Percentiles rank a stretch among this genome's conserved stretches.
Evolutionary conservation across 2,329 filamentous ascomycete genomes (phyloP).

Genomic region (Aspergillus sp.): DNA sequence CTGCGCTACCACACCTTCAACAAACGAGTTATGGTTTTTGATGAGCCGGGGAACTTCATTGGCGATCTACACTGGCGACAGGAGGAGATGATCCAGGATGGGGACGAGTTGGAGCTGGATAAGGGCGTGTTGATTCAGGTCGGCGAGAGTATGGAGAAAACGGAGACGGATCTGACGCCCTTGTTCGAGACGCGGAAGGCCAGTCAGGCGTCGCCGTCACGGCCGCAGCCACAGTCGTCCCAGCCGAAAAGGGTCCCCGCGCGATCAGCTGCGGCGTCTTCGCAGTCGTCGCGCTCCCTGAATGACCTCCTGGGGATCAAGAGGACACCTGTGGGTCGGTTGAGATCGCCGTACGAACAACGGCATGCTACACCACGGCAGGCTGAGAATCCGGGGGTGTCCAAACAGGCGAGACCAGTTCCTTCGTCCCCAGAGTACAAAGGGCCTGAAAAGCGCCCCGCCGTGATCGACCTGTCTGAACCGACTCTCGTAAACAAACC

Average conservation of each 20-base stretch:
- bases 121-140: slow-evolving; percentile 73
- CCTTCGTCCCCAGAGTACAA: no score
- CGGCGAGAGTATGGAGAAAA: slow-evolving; percentile 61
- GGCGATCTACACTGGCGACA: slow-evolving; percentile 77
- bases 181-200: slow-evolving; percentile 61
- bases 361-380: slow-evolving; percentile 9
- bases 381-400: slow-evolving; percentile 1
- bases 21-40: slow-evolving; percentile 81
- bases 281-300: slow-evolving; percentile 48
- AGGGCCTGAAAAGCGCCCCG: neutral
- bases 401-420: no score
- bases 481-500: neutral
- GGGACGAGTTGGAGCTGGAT: slow-evolving; percentile 74
- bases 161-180: slow-evolving; percentile 68
- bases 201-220: slow-evolving; percentile 22
- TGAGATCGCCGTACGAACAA: slow-evolving; percentile 59
- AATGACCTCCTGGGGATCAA: slow-evolving; percentile 59
- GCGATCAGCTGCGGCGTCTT: slow-evolving; percentile 6
- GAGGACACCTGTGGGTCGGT: slow-evolving; percentile 55
- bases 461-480: slow-evolving; percentile 18
- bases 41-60: slow-evolving; percentile 68
- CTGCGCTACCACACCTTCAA: slow-evolving; percentile 88
- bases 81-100: slow-evolving; percentile 61
- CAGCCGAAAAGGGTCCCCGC: slow-evolving; percentile 21
- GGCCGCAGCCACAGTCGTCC: slow-evolving; percentile 23